Evolutionary conservation across 2,329 filamentous ascomycete genomes (phyloP), one percentile per base, ranked within the genome.

Genomic region (Fulvia fulva): DNA sequence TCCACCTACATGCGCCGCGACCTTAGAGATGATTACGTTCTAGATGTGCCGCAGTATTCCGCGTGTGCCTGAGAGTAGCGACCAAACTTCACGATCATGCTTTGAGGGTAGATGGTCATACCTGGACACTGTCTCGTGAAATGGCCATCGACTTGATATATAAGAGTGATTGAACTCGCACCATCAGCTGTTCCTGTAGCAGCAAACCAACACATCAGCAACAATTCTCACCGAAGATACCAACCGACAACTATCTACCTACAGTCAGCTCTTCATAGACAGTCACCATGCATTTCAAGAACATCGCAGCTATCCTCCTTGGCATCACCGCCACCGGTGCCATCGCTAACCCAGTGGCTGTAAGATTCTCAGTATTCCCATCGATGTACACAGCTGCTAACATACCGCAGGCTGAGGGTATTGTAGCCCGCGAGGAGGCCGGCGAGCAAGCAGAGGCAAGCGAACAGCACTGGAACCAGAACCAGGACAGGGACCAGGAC

Each of bases 271-370:
- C 44, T 47, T 8, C 21, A 3, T 25, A 5, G 19, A 28, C 21
- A 22, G 21, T 26, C 21, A 50, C 37, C 2, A 55, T 55, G 53
- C 53, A 55, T 3, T 55, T 50, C 44, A 43, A 55, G 53, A 50
- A 7, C 30, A 37, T 55, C 45, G 45, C 53, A n/a, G 45, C 53
- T 19, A 44, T 50, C 45, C 28, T 55, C 22, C 32, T 55, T 19
- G 53, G 53, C 45, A 21, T 50, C 32, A 11, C 30, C 28, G 53
- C 53, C 28, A 28, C 53, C 19, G 44, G 44, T 55, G 53, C 45
- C 30, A 22, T 52, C 12, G 50, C 50, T 16, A 23, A 16, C 1
- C 30, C 50, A n/a, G 25, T 50, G 4, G 25, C 25, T 14, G 47
- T 50, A 30, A 11, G 47, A 21, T 16, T 16, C 2, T 30, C 47